A percentile compares a stretch with the other conserved stretches of the same genome.
Evolutionary conservation across 2,329 filamentous ascomycete genomes (phyloP).

Genomic region (Penicillium griseofulvum): DNA sequence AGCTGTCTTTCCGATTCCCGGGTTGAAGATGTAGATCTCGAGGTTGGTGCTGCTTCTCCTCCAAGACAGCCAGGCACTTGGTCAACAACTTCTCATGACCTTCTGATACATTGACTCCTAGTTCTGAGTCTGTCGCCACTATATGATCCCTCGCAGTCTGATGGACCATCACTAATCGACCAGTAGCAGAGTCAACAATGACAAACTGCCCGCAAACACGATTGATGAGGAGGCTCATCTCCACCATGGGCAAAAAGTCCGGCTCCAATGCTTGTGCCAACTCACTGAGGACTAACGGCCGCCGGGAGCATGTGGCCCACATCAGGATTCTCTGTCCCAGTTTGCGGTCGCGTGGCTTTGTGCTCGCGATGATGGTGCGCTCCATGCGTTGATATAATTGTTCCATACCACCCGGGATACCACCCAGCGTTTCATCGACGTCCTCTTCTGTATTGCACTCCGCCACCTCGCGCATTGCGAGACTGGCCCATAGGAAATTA

Average conservation of each 20-base stretch:
- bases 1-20: neutral
- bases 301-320: neutral
- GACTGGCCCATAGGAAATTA: neutral
- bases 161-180: neutral
- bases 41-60: neutral
- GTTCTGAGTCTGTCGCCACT: neutral
- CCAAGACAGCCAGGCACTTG: neutral
- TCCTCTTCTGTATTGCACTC: neutral
- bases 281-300: neutral
- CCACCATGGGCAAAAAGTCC: neutral
- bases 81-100: neutral
- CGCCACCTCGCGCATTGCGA: neutral
- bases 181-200: neutral
- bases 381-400: neutral
- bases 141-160: conserved; percentile 3
- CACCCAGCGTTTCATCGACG: neutral
- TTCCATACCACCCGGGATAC: neutral
- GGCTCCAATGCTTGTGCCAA: neutral
- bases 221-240: neutral
- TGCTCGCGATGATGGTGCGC: neutral
- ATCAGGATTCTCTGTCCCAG: neutral
- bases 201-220: neutral
- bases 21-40: neutral
- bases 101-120: neutral
- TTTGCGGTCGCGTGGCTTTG: neutral